Evolutionary conservation across 2,329 filamentous ascomycete species (phyloP), one percentile per base, ranked within the genome.

Genomic region (Rhytidhysteron rufulum): DNA sequence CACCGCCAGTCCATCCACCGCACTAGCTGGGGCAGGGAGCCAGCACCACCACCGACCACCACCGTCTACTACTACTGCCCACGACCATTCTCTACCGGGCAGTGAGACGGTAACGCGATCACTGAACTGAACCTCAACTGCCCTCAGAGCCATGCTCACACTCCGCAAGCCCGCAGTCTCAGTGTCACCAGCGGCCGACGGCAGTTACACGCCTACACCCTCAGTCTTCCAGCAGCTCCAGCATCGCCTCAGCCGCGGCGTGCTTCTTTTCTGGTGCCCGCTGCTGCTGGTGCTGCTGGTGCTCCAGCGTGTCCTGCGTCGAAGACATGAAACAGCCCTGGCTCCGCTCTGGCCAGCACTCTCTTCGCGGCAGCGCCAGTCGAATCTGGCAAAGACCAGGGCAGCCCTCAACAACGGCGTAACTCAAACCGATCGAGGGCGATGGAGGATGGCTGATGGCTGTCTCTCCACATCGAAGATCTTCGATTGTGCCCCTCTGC

Each of bases 381-480:
- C 37, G 37, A 24, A 34, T 37, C 30, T 20, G 21, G 37, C 37
- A 19, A 31, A 20, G 25, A 9, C 24, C 24, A 35, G 19, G 18
- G 33, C 17, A 20, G 3, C 33, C 33, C 7, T 15, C 16, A n/a
- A 15, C 13, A 37, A 29, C 5, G 6, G 19, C 34, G 19, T 37
- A 37, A 29, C 34, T 24, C 34, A 37, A 37, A 29, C 7, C 34
- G 34, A 37, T 13, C 36, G 31, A 36, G 35, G 34, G 31, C 37
- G 17, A 35, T 37, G 25, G 35, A 39, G 36, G 24, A 46, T 39
- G 40, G 19, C 34, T 15, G 35, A 39, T 39, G 33, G 8, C n/a
- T n/a, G n/a, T n/a, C 38, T 39, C 42, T 37, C 37, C 40, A 34
- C 40, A 44, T 42, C 38, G 36, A 32, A 36, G 44, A 44, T 44